Base-by-base conservation (phyloP, 805 yeast genomes). In the Metschnikowia lunata region DNA sequence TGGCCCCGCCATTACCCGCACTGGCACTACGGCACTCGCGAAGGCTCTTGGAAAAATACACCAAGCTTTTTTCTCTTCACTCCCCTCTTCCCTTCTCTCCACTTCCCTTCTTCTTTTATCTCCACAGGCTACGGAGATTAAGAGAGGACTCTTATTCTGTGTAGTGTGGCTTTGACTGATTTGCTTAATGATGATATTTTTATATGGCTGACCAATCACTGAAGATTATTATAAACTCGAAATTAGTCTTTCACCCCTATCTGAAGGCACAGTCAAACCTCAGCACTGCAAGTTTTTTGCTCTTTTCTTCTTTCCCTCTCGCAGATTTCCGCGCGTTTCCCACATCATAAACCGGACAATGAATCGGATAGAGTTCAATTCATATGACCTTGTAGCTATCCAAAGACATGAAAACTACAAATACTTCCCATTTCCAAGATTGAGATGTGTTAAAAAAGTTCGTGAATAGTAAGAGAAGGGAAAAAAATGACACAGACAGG, bases 211-310 rank as follows among this genome's bases (percentile, higher is more conserved):
- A 53, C 32, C 38, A 30, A 40, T 18, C 15, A 27, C 39, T 54
- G 56, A 52, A 48, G 56, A 52, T 34, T 47, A 30, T 43, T 36
- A 37, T 32, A 41, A 45, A 41, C 40, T 44, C 49, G 51, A 52
- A 52, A 52, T 44, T 54, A 54, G 58, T 54, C 58, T 54, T 54
- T 54, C 58, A 54, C 58, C 58, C 58, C 58, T 54, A 54, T 54
- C 58, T 54, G 58, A 54, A 49, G 15, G 53, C 52, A 46, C 39
- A 34, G 45, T 38, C 34, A 29, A 18, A 37, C 27, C 34, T 36
- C n/a, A 11, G 12, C 49, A 38, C 39, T 34, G 15, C 31, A 34
- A 33, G 6, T 29, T 6, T 29, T 10, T 29, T 12, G 31, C 31
- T 10, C 6, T 29, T 10, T 29, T 12, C 4, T 6, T 11, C 6